Conservation (phyloP, 305 asterid genomes). For the Fraxinus greggii region DNA sequence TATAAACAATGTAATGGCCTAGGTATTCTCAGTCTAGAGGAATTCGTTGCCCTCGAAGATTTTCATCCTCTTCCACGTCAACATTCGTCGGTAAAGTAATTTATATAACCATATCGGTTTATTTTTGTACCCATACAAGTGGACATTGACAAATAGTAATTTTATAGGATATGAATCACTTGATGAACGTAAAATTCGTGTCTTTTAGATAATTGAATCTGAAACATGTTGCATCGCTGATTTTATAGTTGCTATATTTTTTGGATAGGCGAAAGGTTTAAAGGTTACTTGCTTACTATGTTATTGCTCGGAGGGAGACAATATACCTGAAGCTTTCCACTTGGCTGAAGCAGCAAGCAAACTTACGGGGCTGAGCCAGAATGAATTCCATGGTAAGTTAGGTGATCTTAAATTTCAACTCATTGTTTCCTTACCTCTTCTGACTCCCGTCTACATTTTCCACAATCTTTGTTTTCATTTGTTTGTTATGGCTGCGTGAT, state of each 20-base stretch:
- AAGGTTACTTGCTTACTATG: constrained; percentile 85
- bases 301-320: constrained; percentile 99
- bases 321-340: constrained; percentile 80
- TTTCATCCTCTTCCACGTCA: not conserved
- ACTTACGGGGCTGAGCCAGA: constrained; percentile 47
- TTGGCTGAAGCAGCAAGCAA: constrained; percentile 80
- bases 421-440: not conserved
- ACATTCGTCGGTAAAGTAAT: not conserved
- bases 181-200: not conserved
- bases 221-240: not conserved
- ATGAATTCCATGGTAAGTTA: constrained; percentile 50
- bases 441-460: not conserved
- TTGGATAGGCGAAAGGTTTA: constrained; percentile 73
- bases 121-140: not conserved
- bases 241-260: not conserved
- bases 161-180: not conserved
- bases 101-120: not conserved
- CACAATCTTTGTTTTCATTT: not conserved
- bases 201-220: not conserved
- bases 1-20: not conserved
- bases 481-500: not conserved
- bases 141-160: not conserved
- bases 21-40: not conserved
- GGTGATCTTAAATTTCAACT: constrained; percentile 14
- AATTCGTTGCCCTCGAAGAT: not conserved